phyloP scores from a whole-genome alignment of 2,329 filamentous ascomycete species.

The Shiraia sp. region DNA sequence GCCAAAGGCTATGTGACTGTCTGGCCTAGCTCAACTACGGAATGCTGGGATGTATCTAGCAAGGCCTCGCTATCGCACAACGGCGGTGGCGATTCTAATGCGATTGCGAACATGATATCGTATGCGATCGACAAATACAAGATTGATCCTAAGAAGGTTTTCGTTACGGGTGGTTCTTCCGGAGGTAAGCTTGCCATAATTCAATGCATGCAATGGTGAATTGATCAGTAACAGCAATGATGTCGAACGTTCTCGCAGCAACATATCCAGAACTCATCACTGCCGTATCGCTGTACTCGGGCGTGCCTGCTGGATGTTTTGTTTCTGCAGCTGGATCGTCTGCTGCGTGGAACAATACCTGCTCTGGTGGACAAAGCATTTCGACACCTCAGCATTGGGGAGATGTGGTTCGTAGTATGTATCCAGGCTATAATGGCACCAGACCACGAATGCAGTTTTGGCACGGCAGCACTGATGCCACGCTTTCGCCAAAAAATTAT shows the following conservation, averaged over 20 bases:
- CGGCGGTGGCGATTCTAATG: constrained; percentile 60
- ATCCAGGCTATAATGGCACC: constrained; percentile 55
- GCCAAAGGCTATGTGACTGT: constrained; percentile 36
- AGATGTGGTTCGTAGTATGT: constrained; percentile 52
- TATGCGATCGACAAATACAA: constrained; percentile 59
- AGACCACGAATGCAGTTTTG: constrained; percentile 61
- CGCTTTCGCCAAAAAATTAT: constrained; percentile 59
- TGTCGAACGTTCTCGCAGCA: constrained; percentile 53
- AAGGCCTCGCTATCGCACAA: constrained; percentile 58
- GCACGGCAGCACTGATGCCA: constrained; percentile 59
- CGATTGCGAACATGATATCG: constrained; percentile 63
- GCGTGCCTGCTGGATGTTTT: constrained; percentile 61
- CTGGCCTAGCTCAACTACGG: constrained; percentile 35
- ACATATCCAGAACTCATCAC: constrained; percentile 59
- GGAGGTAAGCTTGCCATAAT: too few relatives aligned
- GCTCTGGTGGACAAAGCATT: constrained; percentile 54
- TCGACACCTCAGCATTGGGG: constrained; percentile 55
- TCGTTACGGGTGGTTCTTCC: constrained; percentile 58
- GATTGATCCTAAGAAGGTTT: constrained; percentile 57
- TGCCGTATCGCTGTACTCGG: constrained; percentile 56
- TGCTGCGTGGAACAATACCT: constrained; percentile 57
- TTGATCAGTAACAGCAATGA: constrained; percentile 31
- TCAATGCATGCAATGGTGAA: too few relatives aligned
- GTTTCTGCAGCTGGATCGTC: constrained; percentile 48
- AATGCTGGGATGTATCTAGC: constrained; percentile 64